These are phyloP conservation scores for Fragilaria radians DNA, from an alignment of 108 stramenopile species.

Conservation along the genomic window DNA sequence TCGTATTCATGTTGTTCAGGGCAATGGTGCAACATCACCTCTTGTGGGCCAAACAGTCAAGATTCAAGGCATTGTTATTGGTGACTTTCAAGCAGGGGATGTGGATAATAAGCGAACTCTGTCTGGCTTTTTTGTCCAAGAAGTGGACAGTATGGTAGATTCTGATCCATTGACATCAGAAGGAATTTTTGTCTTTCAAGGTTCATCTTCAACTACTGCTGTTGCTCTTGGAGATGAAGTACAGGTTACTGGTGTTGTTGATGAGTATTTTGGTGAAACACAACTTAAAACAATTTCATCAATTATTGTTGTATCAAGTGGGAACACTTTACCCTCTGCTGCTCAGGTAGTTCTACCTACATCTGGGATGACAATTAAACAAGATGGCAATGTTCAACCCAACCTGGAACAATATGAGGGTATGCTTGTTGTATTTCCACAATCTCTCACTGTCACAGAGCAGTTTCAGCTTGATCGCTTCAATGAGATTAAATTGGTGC, in stretches of 20 bases:
- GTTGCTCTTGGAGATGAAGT: slow-evolving; percentile 24
- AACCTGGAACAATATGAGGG: slow-evolving; percentile 27
- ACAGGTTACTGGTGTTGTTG: slow-evolving; percentile 17
- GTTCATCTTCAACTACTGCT: background rate
- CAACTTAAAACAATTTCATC: slow-evolving; percentile 14
- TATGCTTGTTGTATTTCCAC: slow-evolving; percentile 18
- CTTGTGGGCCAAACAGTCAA: slow-evolving; percentile 1
- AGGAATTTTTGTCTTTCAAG: slow-evolving; percentile 33
- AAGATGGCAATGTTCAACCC: slow-evolving; percentile 5
- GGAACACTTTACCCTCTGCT: slow-evolving; percentile 11
- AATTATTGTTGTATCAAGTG: slow-evolving; percentile 4
- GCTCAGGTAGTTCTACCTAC: slow-evolving; percentile 13
- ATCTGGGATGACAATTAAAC: background rate
- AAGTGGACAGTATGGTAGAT: slow-evolving; percentile 26
- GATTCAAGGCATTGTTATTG: slow-evolving; percentile 13
- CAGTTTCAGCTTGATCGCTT: slow-evolving; percentile 27
- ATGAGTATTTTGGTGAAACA: slow-evolving; percentile 19
- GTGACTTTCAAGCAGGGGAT: slow-evolving; percentile 24
- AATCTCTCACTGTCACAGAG: slow-evolving; percentile 19
- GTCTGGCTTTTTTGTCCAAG: slow-evolving; percentile 37
- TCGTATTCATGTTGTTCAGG: slow-evolving; percentile 16
- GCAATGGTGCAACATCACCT: background rate
- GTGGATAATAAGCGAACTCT: slow-evolving; percentile 17
- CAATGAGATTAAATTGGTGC: slow-evolving; percentile 19
- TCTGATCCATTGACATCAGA: slow-evolving; percentile 26